Percentiles rank a stretch among this genome's conserved stretches.
These are phyloP conservation scores for Cenchrus purpureus DNA, from an alignment of 176 grass and related monocot genomes.

Conservation along the genomic window DNA sequence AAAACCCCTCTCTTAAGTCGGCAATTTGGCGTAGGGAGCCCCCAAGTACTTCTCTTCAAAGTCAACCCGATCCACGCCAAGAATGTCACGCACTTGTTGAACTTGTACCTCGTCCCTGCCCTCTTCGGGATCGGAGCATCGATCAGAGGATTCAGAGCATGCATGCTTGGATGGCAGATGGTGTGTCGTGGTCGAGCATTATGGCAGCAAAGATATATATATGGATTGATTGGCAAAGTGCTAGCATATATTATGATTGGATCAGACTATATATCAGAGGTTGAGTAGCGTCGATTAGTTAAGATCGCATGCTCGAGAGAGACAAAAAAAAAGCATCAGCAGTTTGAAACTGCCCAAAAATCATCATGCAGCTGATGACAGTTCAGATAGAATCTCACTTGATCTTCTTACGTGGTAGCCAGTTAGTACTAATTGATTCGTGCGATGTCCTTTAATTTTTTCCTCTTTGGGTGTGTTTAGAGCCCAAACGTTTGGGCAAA, in stretches of 20 bases:
- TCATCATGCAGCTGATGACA: neutral
- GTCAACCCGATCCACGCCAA: too few relatives aligned
- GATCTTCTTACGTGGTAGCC: neutral
- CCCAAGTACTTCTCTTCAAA: too few relatives aligned
- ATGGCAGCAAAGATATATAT: neutral
- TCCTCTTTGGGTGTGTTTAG: neutral
- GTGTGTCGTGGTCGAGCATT: neutral
- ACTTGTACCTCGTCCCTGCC: too few relatives aligned
- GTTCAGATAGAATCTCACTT: conserved; percentile 2
- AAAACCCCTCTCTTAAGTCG: too few relatives aligned
- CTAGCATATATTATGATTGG: neutral
- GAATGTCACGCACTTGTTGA: too few relatives aligned
- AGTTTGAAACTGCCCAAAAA: neutral
- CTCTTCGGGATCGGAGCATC: too few relatives aligned
- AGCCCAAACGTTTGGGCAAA: too few relatives aligned
- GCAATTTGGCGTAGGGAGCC: too few relatives aligned
- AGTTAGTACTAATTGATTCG: neutral
- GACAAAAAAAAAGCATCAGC: neutral
- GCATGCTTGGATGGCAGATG: too few relatives aligned
- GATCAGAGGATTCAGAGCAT: too few relatives aligned
- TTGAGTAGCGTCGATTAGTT: neutral
- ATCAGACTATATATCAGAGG: neutral
- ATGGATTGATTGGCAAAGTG: neutral
- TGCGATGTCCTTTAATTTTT: neutral
- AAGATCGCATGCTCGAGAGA: neutral